phyloP scores from a whole-genome alignment of 2,329 filamentous ascomycete genomes.

The Atkinsonella hypoxylon region DNA sequence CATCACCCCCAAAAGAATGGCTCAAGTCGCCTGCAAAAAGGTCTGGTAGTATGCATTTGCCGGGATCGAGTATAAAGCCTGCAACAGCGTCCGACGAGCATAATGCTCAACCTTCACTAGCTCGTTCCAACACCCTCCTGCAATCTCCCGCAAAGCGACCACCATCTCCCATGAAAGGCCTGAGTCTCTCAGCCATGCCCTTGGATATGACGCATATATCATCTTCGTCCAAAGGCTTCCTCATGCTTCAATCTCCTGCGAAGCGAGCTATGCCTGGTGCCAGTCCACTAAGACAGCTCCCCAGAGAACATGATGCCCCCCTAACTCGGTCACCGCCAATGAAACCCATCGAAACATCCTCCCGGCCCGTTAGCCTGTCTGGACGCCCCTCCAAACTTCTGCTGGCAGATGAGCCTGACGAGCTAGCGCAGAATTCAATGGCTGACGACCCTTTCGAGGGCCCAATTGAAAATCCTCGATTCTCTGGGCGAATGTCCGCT shows the following conservation, averaged over 20 bases:
- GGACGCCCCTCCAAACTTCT: conserved; percentile 25
- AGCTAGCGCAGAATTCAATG: conserved; percentile 9
- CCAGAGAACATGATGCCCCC: conserved; percentile 9
- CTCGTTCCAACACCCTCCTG: conserved; percentile 27
- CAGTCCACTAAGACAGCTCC: conserved; percentile 20
- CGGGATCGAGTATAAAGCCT: conserved; percentile 21
- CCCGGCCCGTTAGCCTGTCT: conserved; percentile 14
- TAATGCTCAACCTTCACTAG: conserved; percentile 17
- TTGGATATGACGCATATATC: conserved; percentile 17
- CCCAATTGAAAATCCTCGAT: conserved; percentile 24
- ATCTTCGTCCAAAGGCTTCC: conserved; percentile 30
- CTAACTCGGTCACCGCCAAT: conserved; percentile 21
- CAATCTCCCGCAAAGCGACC: conserved; percentile 41
- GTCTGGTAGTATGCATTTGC: conserved; percentile 19
- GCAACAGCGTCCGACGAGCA: conserved; percentile 5
- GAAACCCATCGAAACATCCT: conserved; percentile 24
- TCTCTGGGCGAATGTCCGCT: conserved; percentile 33
- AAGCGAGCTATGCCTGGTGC: conserved; percentile 30
- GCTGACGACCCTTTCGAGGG: conserved; percentile 22
- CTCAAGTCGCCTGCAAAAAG: conserved; percentile 44
- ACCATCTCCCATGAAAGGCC: conserved; percentile 30
- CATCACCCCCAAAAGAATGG: conserved; percentile 41
- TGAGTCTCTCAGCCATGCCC: conserved; percentile 14
- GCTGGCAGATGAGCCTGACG: conserved; percentile 21
- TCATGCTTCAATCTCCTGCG: conserved; percentile 40